These are phyloP conservation scores for Xylaria telfairii DNA, from an alignment of 495 filamentous ascomycete species.

Conservation along the genomic window DNA sequence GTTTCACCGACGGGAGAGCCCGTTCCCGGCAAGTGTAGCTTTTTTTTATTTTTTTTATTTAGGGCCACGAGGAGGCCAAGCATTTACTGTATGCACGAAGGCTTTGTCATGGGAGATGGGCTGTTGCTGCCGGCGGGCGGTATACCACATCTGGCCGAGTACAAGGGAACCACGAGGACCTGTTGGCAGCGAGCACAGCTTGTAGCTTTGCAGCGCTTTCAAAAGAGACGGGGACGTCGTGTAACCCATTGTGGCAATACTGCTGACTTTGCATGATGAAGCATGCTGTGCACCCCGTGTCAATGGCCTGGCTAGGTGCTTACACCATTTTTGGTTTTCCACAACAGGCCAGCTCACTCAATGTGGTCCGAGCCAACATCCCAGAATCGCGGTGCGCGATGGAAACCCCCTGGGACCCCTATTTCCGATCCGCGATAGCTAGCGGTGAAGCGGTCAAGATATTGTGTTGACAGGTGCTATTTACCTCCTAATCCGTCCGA, in stretches of 20 bases:
- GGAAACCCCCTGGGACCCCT: neutral
- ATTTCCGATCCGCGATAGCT: neutral
- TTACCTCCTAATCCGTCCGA: neutral
- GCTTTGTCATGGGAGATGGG: neutral
- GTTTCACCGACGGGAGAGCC: neutral
- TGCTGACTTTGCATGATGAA: neutral
- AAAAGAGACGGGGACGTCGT: neutral
- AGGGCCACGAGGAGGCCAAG: neutral
- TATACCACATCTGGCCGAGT: neutral
- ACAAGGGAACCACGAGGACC: neutral
- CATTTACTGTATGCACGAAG: neutral
- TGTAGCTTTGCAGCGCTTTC: neutral
- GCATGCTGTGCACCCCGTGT: neutral
- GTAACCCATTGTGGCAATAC: neutral
- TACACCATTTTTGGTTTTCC: neutral
- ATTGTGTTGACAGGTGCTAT: neutral
- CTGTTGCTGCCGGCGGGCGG: neutral
- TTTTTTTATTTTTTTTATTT: neutral
- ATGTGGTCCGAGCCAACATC: neutral
- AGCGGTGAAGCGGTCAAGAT: neutral
- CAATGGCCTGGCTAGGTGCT: neutral
- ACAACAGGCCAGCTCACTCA: neutral
- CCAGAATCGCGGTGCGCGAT: neutral
- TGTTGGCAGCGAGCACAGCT: neutral
- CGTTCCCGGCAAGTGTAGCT: slow-evolving; percentile 1